Conservation (phyloP, 2,329 filamentous ascomycete genomes). For the Incumbomyces delicatus region DNA sequence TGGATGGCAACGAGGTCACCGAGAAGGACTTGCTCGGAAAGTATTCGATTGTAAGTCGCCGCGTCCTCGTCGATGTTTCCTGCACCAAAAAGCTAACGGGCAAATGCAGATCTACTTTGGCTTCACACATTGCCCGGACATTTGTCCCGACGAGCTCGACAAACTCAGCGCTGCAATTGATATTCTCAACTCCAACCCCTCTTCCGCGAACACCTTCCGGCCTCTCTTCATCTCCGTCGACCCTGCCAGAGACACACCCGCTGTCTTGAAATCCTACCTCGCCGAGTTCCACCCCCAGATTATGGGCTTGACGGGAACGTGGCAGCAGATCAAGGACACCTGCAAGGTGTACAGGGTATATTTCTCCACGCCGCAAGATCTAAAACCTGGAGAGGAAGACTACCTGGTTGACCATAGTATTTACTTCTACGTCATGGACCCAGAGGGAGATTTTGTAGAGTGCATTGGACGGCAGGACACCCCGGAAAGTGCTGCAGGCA, state of each 20-base stretch:
- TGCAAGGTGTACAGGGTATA: conserved; percentile 97
- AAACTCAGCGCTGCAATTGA: conserved; percentile 98
- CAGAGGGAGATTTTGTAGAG: conserved; percentile 95
- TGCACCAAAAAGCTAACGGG: background rate
- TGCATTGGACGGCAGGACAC: conserved; percentile 91
- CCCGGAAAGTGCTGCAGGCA: conserved; percentile 69
- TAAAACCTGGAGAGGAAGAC: conserved; percentile 78
- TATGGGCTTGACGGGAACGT: conserved; percentile 82
- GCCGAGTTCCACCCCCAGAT: conserved; percentile 81
- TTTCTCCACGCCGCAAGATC: conserved; percentile 81
- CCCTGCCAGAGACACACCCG: conserved; percentile 78
- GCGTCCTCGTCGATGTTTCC: background rate
- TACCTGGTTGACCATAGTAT: conserved; percentile 98
- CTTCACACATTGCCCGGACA: conserved; percentile 96
- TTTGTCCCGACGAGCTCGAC: conserved; percentile 96
- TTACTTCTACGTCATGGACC: conserved; percentile 99
- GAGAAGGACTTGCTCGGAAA: conserved; percentile 76
- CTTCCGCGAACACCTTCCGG: conserved; percentile 41
- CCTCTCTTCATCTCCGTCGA: conserved; percentile 95
- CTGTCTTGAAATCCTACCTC: conserved; percentile 75
- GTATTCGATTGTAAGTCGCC: conserved; percentile 46
- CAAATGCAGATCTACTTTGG: conserved; percentile 80
- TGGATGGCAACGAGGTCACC: conserved; percentile 68
- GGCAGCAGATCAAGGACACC: conserved; percentile 84
- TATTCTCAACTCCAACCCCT: conserved; percentile 38